Percentiles rank a stretch among this genome's conserved stretches.
Conservation (phyloP, 768 basidiomycete species). For the Favolaschia claudopus region DNA sequence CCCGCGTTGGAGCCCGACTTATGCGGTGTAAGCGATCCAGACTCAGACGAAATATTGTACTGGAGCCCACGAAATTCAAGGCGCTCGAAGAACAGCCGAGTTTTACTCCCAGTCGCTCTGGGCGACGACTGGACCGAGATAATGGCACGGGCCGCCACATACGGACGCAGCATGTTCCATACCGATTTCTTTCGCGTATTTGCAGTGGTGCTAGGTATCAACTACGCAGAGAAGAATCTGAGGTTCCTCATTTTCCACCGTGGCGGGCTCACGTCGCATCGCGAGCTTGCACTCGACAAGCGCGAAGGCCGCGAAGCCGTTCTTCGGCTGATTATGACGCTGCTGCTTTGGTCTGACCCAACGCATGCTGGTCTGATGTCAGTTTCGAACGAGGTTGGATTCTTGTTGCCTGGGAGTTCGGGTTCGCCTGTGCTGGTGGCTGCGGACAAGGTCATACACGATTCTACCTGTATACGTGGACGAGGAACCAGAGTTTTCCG, state of each 20-base stretch:
- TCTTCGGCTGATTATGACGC: slow-evolving; percentile 8
- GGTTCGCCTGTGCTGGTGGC: not conserved
- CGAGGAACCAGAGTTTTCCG: too few relatives aligned
- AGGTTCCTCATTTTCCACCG: slow-evolving; percentile 25
- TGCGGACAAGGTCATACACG: not conserved
- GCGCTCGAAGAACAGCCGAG: not conserved
- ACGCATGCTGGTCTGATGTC: slow-evolving; percentile 17
- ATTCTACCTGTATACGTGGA: not conserved
- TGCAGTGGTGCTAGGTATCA: slow-evolving; percentile 17
- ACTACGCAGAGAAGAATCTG: not conserved
- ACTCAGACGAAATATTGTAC: not conserved
- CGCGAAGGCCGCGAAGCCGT: not conserved
- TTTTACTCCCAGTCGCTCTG: slow-evolving; percentile 24
- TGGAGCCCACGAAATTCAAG: not conserved
- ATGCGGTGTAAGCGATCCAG: not conserved
- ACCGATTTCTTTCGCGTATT: slow-evolving; percentile 19
- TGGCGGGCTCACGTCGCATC: slow-evolving; percentile 21
- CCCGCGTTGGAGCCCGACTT: not conserved
- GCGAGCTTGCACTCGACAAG: not conserved
- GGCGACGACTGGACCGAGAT: slow-evolving; percentile 19
- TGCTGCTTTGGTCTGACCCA: slow-evolving; percentile 15
- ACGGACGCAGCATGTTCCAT: slow-evolving; percentile 14
- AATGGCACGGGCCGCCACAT: slow-evolving; percentile 20
- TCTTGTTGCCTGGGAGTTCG: not conserved
- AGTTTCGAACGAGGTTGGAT: slow-evolving; percentile 2